These are phyloP conservation scores for Neurospora sublineolata DNA, from an alignment of 495 filamentous ascomycete species.

Conservation along the genomic window DNA sequence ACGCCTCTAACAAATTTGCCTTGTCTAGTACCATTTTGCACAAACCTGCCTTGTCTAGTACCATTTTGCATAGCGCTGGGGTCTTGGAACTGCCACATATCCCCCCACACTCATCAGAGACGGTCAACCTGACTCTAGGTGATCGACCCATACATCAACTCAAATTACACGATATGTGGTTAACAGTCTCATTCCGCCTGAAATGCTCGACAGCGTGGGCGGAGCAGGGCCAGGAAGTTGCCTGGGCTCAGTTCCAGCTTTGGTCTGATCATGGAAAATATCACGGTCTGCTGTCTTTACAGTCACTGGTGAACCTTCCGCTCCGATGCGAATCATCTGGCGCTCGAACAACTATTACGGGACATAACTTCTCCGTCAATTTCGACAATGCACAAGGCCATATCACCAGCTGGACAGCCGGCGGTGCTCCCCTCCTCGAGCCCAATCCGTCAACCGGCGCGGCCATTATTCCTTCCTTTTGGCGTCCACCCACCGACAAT, in stretches of 20 bases:
- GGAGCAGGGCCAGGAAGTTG: slow-evolving; percentile 15
- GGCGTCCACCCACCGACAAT: slow-evolving; percentile 47
- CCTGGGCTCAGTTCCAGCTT: slow-evolving; percentile 15
- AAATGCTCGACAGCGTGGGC: slow-evolving; percentile 12
- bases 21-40: too few species aligned
- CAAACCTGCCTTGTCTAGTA: slow-evolving; percentile 1
- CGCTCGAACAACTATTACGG: slow-evolving; percentile 1
- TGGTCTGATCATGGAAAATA: neutral
- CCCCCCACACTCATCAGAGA: slow-evolving; percentile 3
- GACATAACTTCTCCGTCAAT: slow-evolving; percentile 16
- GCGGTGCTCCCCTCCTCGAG: slow-evolving; percentile 13
- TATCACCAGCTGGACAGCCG: slow-evolving; percentile 25
- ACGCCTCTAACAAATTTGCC: neutral
- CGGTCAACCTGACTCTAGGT: neutral
- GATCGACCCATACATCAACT: neutral
- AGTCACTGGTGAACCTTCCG: neutral
- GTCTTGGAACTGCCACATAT: slow-evolving; percentile 10
- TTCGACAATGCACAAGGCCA: slow-evolving; percentile 32
- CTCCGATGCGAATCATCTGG: neutral
- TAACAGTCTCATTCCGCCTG: slow-evolving; percentile 14
- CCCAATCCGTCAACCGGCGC: slow-evolving; percentile 30
- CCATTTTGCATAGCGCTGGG: slow-evolving; percentile 3
- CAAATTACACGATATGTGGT: slow-evolving; percentile 7
- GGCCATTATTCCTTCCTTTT: slow-evolving; percentile 25
- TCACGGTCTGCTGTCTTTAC: neutral